phyloP scores from a whole-genome alignment of 345 rosid genomes.

The Cardamine chenopodiifolia region DNA sequence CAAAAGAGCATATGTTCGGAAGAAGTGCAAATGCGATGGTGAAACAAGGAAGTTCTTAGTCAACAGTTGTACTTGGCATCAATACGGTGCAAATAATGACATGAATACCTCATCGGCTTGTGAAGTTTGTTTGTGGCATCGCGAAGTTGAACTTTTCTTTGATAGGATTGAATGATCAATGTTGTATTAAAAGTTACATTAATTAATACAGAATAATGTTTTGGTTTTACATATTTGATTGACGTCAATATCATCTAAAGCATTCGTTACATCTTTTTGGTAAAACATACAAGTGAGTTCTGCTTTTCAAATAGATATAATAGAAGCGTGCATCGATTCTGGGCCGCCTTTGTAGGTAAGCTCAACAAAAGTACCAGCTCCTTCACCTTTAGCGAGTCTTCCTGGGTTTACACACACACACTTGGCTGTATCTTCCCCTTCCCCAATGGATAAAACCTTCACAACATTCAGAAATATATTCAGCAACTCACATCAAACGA shows the following conservation, averaged over 20 bases:
- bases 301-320: too few species aligned
- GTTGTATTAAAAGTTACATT: not conserved
- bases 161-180: not conserved
- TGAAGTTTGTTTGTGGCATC: conserved; percentile 23
- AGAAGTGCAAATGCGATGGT: conserved; percentile 28
- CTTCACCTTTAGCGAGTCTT: conserved; percentile 83
- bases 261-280: not conserved
- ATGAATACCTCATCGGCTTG: conserved; percentile 22
- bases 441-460: conserved; percentile 65
- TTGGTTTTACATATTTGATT: not conserved
- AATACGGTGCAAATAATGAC: not conserved
- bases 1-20: not conserved
- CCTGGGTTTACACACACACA: conserved; percentile 89
- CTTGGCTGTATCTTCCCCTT: conserved; percentile 58
- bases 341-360: conserved; percentile 42
- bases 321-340: too few species aligned
- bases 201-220: not conserved
- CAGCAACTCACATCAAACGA: not conserved
- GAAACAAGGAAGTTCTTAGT: conserved; percentile 9
- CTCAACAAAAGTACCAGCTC: conserved; percentile 85
- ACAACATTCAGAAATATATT: conserved; percentile 24
- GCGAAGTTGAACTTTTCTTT: conserved; percentile 5
- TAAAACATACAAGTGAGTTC: not conserved
- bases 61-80: not conserved
- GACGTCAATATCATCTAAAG: not conserved